Base-by-base conservation (phyloP, 1,139 yeast genomes). In the Saccharomyces hybrid region DNA sequence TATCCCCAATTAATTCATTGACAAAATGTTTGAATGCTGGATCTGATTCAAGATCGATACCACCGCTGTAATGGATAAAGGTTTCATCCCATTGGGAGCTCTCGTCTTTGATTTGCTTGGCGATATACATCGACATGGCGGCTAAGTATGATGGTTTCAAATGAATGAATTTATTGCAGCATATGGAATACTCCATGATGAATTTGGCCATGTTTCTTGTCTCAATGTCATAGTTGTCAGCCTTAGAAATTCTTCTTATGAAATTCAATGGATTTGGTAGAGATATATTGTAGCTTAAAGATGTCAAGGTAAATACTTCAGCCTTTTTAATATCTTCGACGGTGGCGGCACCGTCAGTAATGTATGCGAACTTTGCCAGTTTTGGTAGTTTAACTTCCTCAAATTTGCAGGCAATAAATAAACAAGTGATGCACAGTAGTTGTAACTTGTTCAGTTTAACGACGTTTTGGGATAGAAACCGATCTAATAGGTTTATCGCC, bases 331-430 rank as follows among this genome's bases (percentile, higher is more conserved):
- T 88, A 65, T 89, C 96, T 55, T 85, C 89, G 67, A 84, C 91
- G 11, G 88, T 79, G 68, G 86, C 89, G 14, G 93, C 89, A 42
- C 76, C 76, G 71, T 89, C 97, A 32, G 97, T 89, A 60, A 90
- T 89, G 69, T 88, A 88, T 11, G 96, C 89, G 70, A 89, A 91
- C 71, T 88, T 88, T 60, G 86, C 82, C 51, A 91, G 86, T 49
- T 93, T 84, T 4, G 99, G 99, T n/a, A 93, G 80, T 67, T 86
- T 88, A 34, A 93, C 96, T 73, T 93, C 99, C 73, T 93, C 98
- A 71, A 88, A 90, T 73, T 91, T 91, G 21, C 97, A 95, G 31
- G 97, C 97, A 60, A 90, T 86, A 71, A 90, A 88, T 60, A 91
- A 73, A 7, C 95, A 82, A 1, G 97, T 90, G 3, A 96, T 87